A percentile compares a stretch with the other conserved stretches of the same genome.
Evolutionary conservation across 495 filamentous ascomycete species (phyloP).

Genomic region (Mycothermus thermophilus): DNA sequence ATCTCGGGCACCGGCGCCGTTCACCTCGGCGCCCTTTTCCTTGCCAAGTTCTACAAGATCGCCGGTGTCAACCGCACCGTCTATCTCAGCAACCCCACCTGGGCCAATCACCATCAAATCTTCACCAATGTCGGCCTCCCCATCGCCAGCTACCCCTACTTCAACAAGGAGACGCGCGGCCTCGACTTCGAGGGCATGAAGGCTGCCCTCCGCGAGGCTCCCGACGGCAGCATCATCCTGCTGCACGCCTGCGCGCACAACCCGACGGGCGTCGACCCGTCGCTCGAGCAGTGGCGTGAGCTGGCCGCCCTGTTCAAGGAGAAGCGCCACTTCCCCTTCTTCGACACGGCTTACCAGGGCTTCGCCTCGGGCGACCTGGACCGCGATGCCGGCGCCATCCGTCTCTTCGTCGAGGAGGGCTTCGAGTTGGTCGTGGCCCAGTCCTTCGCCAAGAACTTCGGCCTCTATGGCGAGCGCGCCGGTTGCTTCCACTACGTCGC

Average conservation of each 20-base stretch:
- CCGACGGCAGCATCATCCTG: conserved; percentile 68
- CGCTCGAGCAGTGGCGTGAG: conserved; percentile 84
- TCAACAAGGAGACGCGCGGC: conserved; percentile 68
- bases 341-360: conserved; percentile 95
- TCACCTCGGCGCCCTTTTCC: conserved; percentile 77
- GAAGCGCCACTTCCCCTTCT: conserved; percentile 91
- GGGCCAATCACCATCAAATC: conserved; percentile 98
- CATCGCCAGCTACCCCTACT: conserved; percentile 84
- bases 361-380: conserved; percentile 86
- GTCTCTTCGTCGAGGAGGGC: conserved; percentile 84
- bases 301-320: conserved; percentile 60
- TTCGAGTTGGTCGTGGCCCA: conserved; percentile 95
- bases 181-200: conserved; percentile 88
- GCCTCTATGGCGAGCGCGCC: conserved; percentile 89
- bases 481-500: conserved; percentile 95
- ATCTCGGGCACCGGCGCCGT: conserved; percentile 89
- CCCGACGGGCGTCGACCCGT: conserved; percentile 93
- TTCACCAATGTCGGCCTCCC: conserved; percentile 79
- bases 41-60: conserved; percentile 59
- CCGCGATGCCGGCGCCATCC: conserved; percentile 78
- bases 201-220: conserved; percentile 48
- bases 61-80: conserved; percentile 54
- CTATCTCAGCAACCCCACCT: conserved; percentile 89
- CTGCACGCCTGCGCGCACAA: conserved; percentile 97
- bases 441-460: conserved; percentile 98